phyloP scores from a whole-genome alignment of 495 filamentous ascomycete species.

The Penicillium argentinense region DNA sequence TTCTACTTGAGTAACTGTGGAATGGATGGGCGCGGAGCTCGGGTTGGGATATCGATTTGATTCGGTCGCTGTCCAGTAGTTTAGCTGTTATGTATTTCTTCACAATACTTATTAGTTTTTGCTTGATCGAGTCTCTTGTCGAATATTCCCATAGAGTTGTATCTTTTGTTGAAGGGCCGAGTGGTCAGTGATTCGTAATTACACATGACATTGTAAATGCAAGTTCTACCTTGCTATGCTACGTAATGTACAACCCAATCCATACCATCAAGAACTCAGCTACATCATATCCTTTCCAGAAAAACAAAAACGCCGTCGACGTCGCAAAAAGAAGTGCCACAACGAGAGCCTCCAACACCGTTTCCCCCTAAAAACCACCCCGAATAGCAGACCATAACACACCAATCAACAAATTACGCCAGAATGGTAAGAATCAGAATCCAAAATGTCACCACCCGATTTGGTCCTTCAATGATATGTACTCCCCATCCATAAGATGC shows the following conservation, averaged over 20 bases:
- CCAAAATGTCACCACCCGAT: not conserved
- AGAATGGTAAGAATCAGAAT: not conserved
- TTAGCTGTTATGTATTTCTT: slow-evolving; percentile 7
- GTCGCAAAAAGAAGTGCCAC: not conserved
- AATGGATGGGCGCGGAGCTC: no score
- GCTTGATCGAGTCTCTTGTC: no score
- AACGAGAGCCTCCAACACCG: not conserved
- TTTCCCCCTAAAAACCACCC: no score
- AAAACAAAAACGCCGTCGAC: not conserved
- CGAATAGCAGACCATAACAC: not conserved
- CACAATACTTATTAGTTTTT: slow-evolving; percentile 12
- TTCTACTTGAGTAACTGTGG: not conserved
- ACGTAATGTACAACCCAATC: slow-evolving; percentile 6
- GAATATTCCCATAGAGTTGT: no score
- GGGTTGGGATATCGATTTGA: no score
- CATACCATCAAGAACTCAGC: no score
- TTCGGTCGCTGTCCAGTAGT: not conserved
- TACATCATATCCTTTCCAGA: no score
- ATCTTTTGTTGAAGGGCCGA: no score
- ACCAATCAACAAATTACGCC: not conserved
- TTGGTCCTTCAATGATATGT: not conserved
- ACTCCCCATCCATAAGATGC: not conserved
- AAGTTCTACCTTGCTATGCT: slow-evolving; percentile 7
- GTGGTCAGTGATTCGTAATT: slow-evolving; percentile 4
- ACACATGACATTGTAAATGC: not conserved